Base-by-base conservation (phyloP, 768 basidiomycete genomes). In the Tephrocybe rancida region DNA sequence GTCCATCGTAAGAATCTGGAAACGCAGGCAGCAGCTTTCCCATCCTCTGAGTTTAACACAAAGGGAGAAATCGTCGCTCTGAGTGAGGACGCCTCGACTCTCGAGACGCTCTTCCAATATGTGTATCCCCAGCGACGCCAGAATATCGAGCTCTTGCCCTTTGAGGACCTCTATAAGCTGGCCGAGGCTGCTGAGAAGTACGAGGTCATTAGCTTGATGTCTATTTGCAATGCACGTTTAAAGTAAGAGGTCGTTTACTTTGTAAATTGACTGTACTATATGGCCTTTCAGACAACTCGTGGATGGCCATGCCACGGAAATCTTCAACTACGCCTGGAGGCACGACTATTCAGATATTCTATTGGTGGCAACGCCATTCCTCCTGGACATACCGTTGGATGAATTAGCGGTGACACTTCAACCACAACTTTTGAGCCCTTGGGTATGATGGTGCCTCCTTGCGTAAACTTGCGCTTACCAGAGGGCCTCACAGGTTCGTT, bases 161-260 rank as follows among this genome's bases (percentile, higher is more conserved):
- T 68, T 29, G 50, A 46, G 3, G 35, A 55, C 3, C 26, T 70
- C 24, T 52, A 48, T 0, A 45, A 44, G 2, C 43, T 71, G 27
- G 68, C 69, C 2, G 68, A 71, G 38, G 68, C 69, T 2, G 69
- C 66, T 19, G 68, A 69, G 49, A 71, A 71, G 48, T 71, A 71
- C 35, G 64, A 68, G 48, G 64, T 69, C 0, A 67, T 60, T 43
- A 44, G 19, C 13, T 3, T 41, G 21, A 41, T 41, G 39, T 58
- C 11, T 62, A 63, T 4, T 64, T 69, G 44, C 59, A 64, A 44
- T 49, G 61, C 19, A 66, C 67, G 37, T 5, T 47, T 64, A 27
- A 63, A 55, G 27, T 66, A 70, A 64, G 62, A 56, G 64, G 66
- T 22, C 13, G 14, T 42, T 56, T 16, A 1, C 9, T 14, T 32